Base-by-base conservation (phyloP, 163 green algal genomes). In the Scenedesmus sp. region DNA sequence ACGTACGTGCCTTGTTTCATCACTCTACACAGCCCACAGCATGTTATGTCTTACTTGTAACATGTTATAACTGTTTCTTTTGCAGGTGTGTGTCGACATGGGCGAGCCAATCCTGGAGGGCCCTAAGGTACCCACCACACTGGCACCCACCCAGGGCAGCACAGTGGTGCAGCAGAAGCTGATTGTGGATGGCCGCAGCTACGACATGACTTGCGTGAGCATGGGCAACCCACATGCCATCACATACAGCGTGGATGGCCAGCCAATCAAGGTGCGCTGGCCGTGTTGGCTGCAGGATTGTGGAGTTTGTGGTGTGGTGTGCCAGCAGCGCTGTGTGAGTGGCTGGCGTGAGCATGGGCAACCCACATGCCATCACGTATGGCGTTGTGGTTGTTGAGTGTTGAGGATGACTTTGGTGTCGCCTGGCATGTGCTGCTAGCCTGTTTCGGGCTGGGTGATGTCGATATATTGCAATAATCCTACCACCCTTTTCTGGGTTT, bases 141-240 rank as follows among this genome's bases (percentile, higher is more conserved):
- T 99, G 66, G 88, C 94, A 34, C 86, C 95, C 46, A 97, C 96
- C 0, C 93, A 97, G 84, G 95, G 92, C 46, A 93, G 88, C 46
- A 93, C 92, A 12, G 98, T 98, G 2, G 97, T 99, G 67, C 55
- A 94, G 73, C 94, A 96, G 76, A 66, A 89, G 23, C 92, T 99
- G 46, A 86, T 94, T 8, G 94, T 99, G 4, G 97, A 96, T n/a
- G 98, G 97, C 46, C 92, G 92, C 74, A 97, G 79, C 26, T 99
- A 97, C 94, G 92, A 94, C 8, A 94, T 99, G 77, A 99, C 98
- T 0, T 97, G 95, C 92, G 97, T 99, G 52, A 98, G 95, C 94
- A 99, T 99, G 98, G 98, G 98, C 91, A 99, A 99, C 95, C 98
- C 98, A 0, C 98, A 99, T 92, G 98, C 97, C 20, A 91, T 99